Percentiles rank a stretch among this genome's conserved stretches.
Evolutionary conservation across 1,284 basidiomycete species (phyloP).

Genomic region (Ustilago cynodontis): DNA sequence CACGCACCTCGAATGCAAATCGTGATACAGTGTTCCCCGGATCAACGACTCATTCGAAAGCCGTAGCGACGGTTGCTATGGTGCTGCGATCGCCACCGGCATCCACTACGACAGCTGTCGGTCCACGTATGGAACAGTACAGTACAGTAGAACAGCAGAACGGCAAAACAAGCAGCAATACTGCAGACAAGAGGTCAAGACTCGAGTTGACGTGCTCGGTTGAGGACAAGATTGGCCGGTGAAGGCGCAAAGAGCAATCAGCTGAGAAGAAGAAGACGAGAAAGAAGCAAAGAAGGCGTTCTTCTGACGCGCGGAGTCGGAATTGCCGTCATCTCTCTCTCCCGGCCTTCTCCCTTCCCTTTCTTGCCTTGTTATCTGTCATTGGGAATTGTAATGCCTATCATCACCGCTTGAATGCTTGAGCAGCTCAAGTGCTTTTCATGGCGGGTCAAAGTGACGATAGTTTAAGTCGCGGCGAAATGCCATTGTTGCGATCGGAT

Average conservation of each 20-base stretch:
- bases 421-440: neutral
- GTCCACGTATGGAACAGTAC: too few species aligned
- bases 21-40: neutral
- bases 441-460: neutral
- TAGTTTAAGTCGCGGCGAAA: too few species aligned
- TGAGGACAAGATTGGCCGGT: neutral
- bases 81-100: slow-evolving; percentile 1
- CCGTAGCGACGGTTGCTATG: neutral
- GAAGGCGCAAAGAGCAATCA: neutral
- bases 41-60: neutral
- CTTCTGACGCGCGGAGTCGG: slow-evolving; percentile 9
- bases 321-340: neutral
- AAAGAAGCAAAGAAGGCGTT: slow-evolving; percentile 1
- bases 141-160: too few species aligned
- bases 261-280: neutral
- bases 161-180: too few species aligned
- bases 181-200: neutral
- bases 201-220: neutral
- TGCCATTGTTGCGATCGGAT: neutral
- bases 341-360: slow-evolving; percentile 2
- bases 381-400: too few species aligned
- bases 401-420: neutral
- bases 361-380: neutral
- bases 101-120: neutral
- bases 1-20: slow-evolving; percentile 4